Evolutionary conservation across 495 filamentous ascomycete species (phyloP), one percentile per base, ranked within the genome.

Genomic region (Amniculicola lignicola): DNA sequence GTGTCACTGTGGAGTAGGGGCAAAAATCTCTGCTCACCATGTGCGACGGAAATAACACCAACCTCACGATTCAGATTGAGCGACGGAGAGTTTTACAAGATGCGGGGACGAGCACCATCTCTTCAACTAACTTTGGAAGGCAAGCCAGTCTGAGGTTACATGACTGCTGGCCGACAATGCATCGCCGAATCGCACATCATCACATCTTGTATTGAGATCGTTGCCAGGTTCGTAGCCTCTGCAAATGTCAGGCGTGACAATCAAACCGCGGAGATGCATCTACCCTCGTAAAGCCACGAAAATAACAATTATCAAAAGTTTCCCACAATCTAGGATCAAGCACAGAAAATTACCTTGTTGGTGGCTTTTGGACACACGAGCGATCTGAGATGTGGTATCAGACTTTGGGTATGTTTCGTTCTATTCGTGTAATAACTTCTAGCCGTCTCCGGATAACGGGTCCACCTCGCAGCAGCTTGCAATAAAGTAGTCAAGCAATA

Each of bases 21-120:
- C 21, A 9, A 12, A 11, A 25, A 28, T 42, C 45, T 48, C n/a
- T n/a, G n/a, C 45, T 27, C 14, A 11, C 2, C 31, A 16, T 35
- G 41, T 48, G 44, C 45, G 24, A 45, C 54, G 54, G 54, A 35
- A 50, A 51, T 51, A 51, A 51, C 24, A n/a, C 29, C 9, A 40
- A 40, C 6, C 6, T 40, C 6, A 9, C 9, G 9, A 19, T 18
- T 9, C 9, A 40, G n/a, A 33, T 7, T n/a, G 29, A 7, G 7
- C 29, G 29, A 33, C 29, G 7, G n/a, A n/a, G 7, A 7, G 29
- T 7, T 7, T 33, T 7, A 33, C 7, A 33, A 7, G 7, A 7
- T n/a, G n/a, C 29, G n/a, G n/a, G 29, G 7, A n/a, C 29, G 29
- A n/a, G 7, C 7, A 33, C n/a, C n/a, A n/a, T 7, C 7, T 7